Conservation (phyloP, 2,329 filamentous ascomycete species). For the Fusarium sp. region DNA sequence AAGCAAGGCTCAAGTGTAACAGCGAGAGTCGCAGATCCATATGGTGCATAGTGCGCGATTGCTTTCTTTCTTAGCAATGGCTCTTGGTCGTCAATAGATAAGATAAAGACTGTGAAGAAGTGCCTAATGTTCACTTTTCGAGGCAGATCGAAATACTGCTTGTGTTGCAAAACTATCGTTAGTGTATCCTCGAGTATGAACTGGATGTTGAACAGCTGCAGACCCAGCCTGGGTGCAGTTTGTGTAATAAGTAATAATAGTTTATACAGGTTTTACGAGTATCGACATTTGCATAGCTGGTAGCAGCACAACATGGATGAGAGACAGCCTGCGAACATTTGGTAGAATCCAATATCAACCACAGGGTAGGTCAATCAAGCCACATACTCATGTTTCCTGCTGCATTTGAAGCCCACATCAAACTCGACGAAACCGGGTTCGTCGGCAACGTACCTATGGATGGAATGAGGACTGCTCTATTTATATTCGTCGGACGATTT, state of each 20-base stretch:
- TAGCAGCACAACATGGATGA: neutral
- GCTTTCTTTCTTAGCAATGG: neutral
- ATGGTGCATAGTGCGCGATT: neutral
- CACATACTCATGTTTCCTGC: neutral
- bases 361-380: neutral
- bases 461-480: conserved; percentile 3
- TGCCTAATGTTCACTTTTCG: neutral
- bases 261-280: neutral
- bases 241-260: neutral
- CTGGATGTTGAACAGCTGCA: neutral
- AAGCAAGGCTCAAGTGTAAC: neutral
- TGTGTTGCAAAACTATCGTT: neutral
- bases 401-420: neutral
- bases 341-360: neutral
- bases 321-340: neutral
- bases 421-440: neutral
- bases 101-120: neutral
- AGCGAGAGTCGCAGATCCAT: conserved; percentile 6
- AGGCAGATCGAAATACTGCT: neutral
- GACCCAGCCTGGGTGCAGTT: no score
- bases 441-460: neutral
- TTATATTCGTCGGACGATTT: conserved; percentile 1
- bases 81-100: neutral
- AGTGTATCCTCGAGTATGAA: neutral
- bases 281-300: neutral